These are phyloP conservation scores for Leucoagaricus sp. DNA, from an alignment of 1,284 basidiomycete species.

Conservation along the genomic window DNA sequence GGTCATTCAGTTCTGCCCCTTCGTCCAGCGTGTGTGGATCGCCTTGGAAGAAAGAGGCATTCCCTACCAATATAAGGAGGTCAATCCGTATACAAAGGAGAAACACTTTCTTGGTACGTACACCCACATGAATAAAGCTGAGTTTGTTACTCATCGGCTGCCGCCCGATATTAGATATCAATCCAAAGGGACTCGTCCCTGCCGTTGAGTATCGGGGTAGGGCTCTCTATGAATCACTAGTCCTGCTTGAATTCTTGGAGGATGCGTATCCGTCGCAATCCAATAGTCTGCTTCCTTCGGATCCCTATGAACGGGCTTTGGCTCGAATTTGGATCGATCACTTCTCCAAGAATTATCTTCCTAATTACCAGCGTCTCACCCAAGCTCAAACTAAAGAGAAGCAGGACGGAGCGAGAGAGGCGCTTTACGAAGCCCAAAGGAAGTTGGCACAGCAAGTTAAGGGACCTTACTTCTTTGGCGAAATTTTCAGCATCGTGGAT, in stretches of 20 bases:
- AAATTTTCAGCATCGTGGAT: slow-evolving; percentile 59
- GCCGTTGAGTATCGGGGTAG: slow-evolving; percentile 57
- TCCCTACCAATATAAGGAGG: slow-evolving; percentile 65
- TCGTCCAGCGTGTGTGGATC: slow-evolving; percentile 70
- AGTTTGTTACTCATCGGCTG: not conserved
- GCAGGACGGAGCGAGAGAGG: slow-evolving; percentile 45
- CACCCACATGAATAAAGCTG: not conserved
- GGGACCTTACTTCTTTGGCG: slow-evolving; percentile 62
- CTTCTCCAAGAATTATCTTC: slow-evolving; percentile 50
- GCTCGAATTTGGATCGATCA: slow-evolving; percentile 58
- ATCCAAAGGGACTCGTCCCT: slow-evolving; percentile 71
- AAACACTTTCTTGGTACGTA: slow-evolving; percentile 53
- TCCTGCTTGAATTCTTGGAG: slow-evolving; percentile 64
- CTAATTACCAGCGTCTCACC: slow-evolving; percentile 53
- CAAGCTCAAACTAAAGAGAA: slow-evolving; percentile 53
- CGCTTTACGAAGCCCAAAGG: slow-evolving; percentile 47
- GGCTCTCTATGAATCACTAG: slow-evolving; percentile 60
- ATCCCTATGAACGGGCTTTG: slow-evolving; percentile 51
- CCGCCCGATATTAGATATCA: slow-evolving; percentile 45
- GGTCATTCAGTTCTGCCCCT: slow-evolving; percentile 72
- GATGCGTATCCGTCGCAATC: slow-evolving; percentile 51
- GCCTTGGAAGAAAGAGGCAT: slow-evolving; percentile 65
- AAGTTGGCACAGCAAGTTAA: slow-evolving; percentile 49
- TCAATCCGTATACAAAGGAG: slow-evolving; percentile 75
- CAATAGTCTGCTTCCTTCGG: slow-evolving; percentile 47